Base-by-base conservation (phyloP, 495 filamentous ascomycete genomes). In the Apiosordaria backusii region DNA sequence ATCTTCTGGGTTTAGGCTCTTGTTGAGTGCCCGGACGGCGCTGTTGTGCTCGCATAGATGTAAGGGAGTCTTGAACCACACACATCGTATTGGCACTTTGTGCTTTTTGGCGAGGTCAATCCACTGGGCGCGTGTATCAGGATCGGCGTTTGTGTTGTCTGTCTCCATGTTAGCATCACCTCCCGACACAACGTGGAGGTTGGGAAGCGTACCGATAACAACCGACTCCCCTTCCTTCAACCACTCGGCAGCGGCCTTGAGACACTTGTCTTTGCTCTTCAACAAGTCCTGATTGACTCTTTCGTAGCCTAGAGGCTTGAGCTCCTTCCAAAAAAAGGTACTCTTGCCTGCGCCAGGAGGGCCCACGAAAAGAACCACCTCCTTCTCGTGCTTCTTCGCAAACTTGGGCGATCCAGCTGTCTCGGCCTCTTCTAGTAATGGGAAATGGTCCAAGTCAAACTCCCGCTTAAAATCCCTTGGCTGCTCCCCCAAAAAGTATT, bases 101-200 rank as follows among this genome's bases (percentile, higher is more conserved):
- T 88, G 77, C 61, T 90, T 88, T 61, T 80, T 83, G 18, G 92
- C 92, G 22, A 97, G 78, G 9, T 85, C 80, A 24, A 91, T 76
- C 92, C 93, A 97, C 63, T 89, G 79, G 13, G 81, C 80, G 69
- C 96, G 81, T 50, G 87, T 90, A 58, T 92, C 90, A 4, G 78
- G 71, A 71, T 96, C 88, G 35, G 94, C 86, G 73, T 97, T 98
- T 25, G 95, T 97, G 75, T 97, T 98, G 76, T 99, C 94, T 96
- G 57, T 50, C 21, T 5, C 24, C 18, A 6, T 63, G 57, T 60
- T 55, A 68, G 13, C 21, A 58, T 15, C 9, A 16, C 15, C 18
- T 18, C 59, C 50, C 24, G 35, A 58, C 55, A 60, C 52, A 26
- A 53, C 52, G 57, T 24, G 15, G 16, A 18, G 21, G 9, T 4